Percentiles rank a stretch among this genome's conserved stretches.
Evolutionary conservation across 1,284 basidiomycete genomes (phyloP).

Genomic region (Moesziomyces sp.): DNA sequence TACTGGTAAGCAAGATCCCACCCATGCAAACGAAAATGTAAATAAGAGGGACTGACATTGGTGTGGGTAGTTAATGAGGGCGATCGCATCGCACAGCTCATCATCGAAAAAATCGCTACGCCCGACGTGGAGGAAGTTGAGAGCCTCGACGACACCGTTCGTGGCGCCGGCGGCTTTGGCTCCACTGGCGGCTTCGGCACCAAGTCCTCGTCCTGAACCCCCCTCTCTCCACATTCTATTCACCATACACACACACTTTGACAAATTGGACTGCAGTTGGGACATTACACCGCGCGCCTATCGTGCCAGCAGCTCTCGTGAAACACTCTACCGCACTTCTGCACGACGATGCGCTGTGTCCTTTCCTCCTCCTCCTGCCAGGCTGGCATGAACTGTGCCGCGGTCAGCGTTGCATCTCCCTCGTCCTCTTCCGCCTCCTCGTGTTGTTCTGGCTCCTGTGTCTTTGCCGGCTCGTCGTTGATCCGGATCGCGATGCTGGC

Average conservation of each 20-base stretch:
- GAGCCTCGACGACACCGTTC: constrained; percentile 82
- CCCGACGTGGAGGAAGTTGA: constrained; percentile 87
- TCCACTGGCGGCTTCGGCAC: constrained; percentile 79
- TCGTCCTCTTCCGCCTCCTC: constrained; percentile 20
- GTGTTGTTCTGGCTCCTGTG: not conserved
- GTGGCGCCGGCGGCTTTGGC: constrained; percentile 90
- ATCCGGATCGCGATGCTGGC: constrained; percentile 31
- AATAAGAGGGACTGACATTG: no score
- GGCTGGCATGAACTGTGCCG: constrained; percentile 6
- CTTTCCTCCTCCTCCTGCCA: constrained; percentile 2
- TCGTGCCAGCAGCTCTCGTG: constrained; percentile 37
- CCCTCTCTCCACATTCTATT: not conserved
- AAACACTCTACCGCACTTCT: constrained; percentile 31
- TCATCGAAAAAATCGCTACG: constrained; percentile 88
- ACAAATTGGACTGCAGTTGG: not conserved
- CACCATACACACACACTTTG: not conserved
- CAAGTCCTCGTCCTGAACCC: not conserved
- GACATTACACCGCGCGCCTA: not conserved
- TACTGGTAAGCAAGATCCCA: constrained; percentile 73
- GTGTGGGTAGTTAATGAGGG: constrained; percentile 79
- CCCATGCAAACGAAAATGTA: no score
- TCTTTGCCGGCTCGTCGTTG: constrained; percentile 22
- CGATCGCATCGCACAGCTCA: constrained; percentile 92
- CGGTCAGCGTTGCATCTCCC: constrained; percentile 32
- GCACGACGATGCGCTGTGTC: constrained; percentile 35